Evolutionary conservation across 1,139 yeast genomes (phyloP), one percentile per base, ranked within the genome.

Genomic region (Arxiozyma heterogenica): DNA sequence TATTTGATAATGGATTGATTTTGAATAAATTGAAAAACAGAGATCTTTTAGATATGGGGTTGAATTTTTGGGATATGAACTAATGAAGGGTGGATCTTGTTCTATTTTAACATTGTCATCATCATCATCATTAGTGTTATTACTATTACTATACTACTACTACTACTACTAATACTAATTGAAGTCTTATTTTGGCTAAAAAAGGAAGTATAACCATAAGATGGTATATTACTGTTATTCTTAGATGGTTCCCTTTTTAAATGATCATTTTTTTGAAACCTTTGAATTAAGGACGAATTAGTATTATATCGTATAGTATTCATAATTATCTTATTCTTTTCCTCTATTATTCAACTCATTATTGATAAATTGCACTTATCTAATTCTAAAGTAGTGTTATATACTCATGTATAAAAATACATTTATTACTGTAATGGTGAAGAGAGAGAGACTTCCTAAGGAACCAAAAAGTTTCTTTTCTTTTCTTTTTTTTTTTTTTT

Each of bases 251-350:
- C 27, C 34, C 47, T 42, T 15, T 47, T 44, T 34, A n/a, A 39
- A 18, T 51, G 42, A 21, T 51, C 55, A 41, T 58, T 53, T 49
- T 61, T 58, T 53, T 64, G 69, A 30, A 58, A 64, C 49, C 59
- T 61, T 17, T 65, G 64, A 18, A 66, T 59, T 12, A 64, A 54
- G 21, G 58, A 61, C 9, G 70, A 65, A 47, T 61, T 66, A 38
- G 66, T 60, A 48, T 64, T 65, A 53, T 66, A 66, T 18, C 62
- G 55, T 34, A 66, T 64, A 6, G 58, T 57, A 2, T 67, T 58
- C 68, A 65, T 64, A 45, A 17, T 45, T 38, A 44, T 21, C 20
- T 12, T 22, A 44, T 45, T 4, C n/a, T 30, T 22, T 23, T 4
- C 20, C 12, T 25, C 11, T n/a, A 25, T 6, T 12, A 1, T 45